Percentiles rank a stretch among this genome's conserved stretches.
Conservation (phyloP, 2,329 filamentous ascomycete genomes). For the Trichophyton schoenleinii region DNA sequence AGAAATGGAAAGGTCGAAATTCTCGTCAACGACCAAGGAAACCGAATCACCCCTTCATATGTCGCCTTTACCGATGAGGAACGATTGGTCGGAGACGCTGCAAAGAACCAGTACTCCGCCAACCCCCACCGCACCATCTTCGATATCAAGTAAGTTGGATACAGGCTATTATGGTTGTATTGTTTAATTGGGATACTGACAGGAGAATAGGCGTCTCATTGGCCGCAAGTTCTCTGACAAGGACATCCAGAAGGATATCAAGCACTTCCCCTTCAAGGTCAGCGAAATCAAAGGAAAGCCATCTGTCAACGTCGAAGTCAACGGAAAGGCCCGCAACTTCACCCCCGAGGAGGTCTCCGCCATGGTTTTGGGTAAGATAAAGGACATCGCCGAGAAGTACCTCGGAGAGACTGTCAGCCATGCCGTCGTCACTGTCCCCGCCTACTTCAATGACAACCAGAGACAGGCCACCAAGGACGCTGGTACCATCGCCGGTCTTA, state of each 20-base stretch:
- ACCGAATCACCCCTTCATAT: constrained; percentile 90
- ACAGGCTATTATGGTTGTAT: neutral
- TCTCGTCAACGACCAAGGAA: constrained; percentile 90
- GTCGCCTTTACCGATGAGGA: constrained; percentile 96
- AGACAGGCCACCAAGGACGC: constrained; percentile 94
- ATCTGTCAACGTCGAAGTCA: constrained; percentile 56
- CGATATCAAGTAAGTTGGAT: constrained; percentile 61
- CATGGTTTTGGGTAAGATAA: constrained; percentile 58
- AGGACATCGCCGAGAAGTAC: constrained; percentile 51
- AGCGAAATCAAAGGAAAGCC: constrained; percentile 83
- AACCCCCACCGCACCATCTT: constrained; percentile 68
- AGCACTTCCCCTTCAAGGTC: constrained; percentile 98
- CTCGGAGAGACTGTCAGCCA: constrained; percentile 49
- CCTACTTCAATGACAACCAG: constrained; percentile 98
- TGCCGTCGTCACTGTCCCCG: constrained; percentile 79
- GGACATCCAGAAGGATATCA: constrained; percentile 83
- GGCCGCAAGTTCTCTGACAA: constrained; percentile 72
- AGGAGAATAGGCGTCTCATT: constrained; percentile 55
- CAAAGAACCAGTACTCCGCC: constrained; percentile 83
- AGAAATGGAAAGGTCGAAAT: constrained; percentile 91
- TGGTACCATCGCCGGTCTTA: constrained; percentile 80
- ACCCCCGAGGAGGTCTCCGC: constrained; percentile 55
- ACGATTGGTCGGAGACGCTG: constrained; percentile 90
- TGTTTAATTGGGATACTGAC: constrained; percentile 1
- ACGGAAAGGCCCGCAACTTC: constrained; percentile 47